Base-by-base conservation (phyloP, 768 basidiomycete genomes). In the Pleurotus pulmonarius region DNA sequence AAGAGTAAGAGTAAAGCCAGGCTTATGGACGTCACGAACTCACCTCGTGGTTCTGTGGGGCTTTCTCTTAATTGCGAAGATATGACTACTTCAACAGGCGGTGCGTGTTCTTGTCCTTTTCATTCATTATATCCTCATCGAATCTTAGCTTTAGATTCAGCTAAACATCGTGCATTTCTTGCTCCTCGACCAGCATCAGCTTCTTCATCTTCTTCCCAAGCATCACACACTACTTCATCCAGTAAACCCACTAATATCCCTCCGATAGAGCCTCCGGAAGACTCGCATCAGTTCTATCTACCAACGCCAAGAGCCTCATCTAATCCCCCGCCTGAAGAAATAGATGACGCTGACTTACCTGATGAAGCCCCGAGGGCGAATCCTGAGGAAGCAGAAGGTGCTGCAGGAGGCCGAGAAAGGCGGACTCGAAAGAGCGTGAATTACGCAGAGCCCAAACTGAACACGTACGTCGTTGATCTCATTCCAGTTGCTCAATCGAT, bases 391-490 rank as follows among this genome's bases (percentile, higher is more conserved):
- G 15, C 29, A 9, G 26, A 64, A 12, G 65, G 67, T 6, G 60
- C 64, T 34, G 57, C 54, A 61, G 76, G 63, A 68, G 83, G 64
- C 65, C 81, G 80, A 71, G 86, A 78, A 73, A 81, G 72, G 65
- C 72, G 87, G 49, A 67, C 77, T 16, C 78, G 92, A 46, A 93
- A 87, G 73, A 92, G 91, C 62, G 75, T 94, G 46, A 93, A 93
- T 67, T 93, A 94, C 61, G 76, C 91, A 0, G 92, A 94, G 65
- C 92, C 92, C 9, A 94, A 92, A 66, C 78, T 94, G 20, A 92
- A 93, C 68, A 93, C 90, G 90, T 90, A 66, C 51, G 85, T 34
- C 29, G 29, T 34, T 34, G 29, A 34, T 34, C 29, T 9, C 9
- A 11, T 83, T 25, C 37, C 40, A n/a, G 40, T 26, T 45, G 24